Percentiles rank a stretch among this genome's conserved stretches.
These are phyloP conservation scores for Lablab purpureus DNA, from an alignment of 306 rosid species.

Conservation along the genomic window DNA sequence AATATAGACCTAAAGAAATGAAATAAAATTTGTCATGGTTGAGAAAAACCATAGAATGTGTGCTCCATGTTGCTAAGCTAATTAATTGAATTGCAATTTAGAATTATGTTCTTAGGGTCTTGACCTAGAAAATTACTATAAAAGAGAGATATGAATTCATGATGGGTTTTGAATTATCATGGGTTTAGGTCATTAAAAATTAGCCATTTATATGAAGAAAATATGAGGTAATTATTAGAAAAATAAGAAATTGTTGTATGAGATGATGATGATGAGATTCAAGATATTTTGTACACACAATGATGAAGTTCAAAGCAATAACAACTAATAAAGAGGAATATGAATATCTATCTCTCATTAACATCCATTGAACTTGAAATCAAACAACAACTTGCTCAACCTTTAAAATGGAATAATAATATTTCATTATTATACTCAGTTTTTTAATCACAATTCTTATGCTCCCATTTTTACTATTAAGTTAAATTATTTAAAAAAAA, in stretches of 20 bases:
- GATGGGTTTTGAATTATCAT: not conserved
- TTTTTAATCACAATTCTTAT: no score
- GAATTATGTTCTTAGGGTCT: not conserved
- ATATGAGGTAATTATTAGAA: not conserved
- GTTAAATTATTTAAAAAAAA: no score
- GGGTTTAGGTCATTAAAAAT: not conserved
- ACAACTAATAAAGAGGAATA: not conserved
- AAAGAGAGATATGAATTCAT: not conserved
- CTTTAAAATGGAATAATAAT: not conserved
- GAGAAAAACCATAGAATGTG: no score
- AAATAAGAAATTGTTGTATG: not conserved
- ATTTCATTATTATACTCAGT: no score
- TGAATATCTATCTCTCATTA: not conserved
- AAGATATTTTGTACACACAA: not conserved
- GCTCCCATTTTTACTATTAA: no score
- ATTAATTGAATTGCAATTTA: not conserved
- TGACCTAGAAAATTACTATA: not conserved
- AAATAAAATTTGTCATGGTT: no score
- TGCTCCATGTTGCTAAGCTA: not conserved
- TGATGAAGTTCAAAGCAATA: not conserved
- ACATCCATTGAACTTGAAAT: not conserved
- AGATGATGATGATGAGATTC: not conserved
- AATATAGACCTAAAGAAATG: no score
- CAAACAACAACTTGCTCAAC: not conserved
- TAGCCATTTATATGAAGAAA: not conserved